A percentile compares a stretch with the other conserved stretches of the same genome.
These are phyloP conservation scores for Hirsutella thompsonii DNA, from an alignment of 2,329 filamentous ascomycete genomes.

Conservation along the genomic window DNA sequence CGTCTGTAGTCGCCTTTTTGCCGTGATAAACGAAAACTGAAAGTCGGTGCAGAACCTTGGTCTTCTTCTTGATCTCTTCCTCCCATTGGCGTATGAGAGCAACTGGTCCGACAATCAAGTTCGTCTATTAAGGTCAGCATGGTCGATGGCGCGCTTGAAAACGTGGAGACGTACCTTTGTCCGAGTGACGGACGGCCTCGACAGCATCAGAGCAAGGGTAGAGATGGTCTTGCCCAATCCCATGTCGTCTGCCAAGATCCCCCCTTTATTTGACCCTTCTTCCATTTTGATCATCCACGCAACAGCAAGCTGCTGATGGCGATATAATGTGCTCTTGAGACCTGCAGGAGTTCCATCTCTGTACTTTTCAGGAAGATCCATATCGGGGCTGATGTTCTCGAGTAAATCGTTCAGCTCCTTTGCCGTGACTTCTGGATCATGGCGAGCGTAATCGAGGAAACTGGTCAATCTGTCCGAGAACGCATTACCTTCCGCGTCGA, in stretches of 20 bases:
- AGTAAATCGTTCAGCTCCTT: slow-evolving; percentile 59
- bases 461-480: slow-evolving; percentile 19
- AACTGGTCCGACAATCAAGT: slow-evolving; percentile 71
- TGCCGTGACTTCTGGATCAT: slow-evolving; percentile 27
- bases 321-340: slow-evolving; percentile 58
- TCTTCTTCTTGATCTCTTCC: slow-evolving; percentile 60
- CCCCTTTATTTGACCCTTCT: slow-evolving; percentile 64
- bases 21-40: slow-evolving; percentile 60
- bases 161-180: slow-evolving; percentile 21
- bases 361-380: slow-evolving; percentile 46
- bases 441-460: slow-evolving; percentile 20
- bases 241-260: slow-evolving; percentile 89
- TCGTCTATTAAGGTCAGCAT: slow-evolving; percentile 42
- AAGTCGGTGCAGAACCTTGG: slow-evolving; percentile 45
- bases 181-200: slow-evolving; percentile 41
- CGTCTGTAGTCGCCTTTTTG: slow-evolving; percentile 45
- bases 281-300: slow-evolving; percentile 80
- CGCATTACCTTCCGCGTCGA: slow-evolving; percentile 22
- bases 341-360: slow-evolving; percentile 57
- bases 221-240: slow-evolving; percentile 85
- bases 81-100: slow-evolving; percentile 77
- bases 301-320: slow-evolving; percentile 72
- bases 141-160: slow-evolving; percentile 26
- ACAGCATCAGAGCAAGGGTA: slow-evolving; percentile 63
- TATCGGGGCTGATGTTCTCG: slow-evolving; percentile 61